phyloP scores from a whole-genome alignment of 768 basidiomycete genomes.

The Dioszegia hungarica region DNA sequence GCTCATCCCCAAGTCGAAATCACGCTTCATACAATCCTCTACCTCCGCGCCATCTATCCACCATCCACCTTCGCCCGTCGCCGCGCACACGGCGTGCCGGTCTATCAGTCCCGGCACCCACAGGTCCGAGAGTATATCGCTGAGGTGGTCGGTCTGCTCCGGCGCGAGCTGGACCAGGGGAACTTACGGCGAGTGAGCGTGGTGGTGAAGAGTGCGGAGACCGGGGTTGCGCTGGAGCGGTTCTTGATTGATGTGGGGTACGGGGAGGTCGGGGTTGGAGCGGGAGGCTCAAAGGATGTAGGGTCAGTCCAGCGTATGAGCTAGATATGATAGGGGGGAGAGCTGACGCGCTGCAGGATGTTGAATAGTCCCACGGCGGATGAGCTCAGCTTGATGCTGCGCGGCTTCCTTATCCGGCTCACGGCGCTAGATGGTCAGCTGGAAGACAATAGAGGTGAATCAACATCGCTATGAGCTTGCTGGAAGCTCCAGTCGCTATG shows the following conservation, averaged over 20 bases:
- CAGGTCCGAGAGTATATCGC: constrained; percentile 81
- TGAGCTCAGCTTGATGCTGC: constrained; percentile 38
- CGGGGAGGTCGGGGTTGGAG: constrained; percentile 16
- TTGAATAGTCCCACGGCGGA: constrained; percentile 32
- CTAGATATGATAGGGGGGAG: constrained; percentile 26
- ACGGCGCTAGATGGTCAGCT: constrained; percentile 40
- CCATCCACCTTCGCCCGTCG: constrained; percentile 77
- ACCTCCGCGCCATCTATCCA: constrained; percentile 85
- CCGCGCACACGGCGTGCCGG: constrained; percentile 83
- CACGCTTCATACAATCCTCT: constrained; percentile 85
- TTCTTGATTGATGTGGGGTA: constrained; percentile 82
- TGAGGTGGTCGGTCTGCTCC: constrained; percentile 75
- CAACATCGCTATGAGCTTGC: too few relatives aligned
- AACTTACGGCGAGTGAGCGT: constrained; percentile 60
- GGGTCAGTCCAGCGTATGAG: neutral
- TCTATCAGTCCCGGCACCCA: constrained; percentile 89
- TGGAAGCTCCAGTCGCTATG: too few relatives aligned
- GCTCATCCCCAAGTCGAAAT: constrained; percentile 69
- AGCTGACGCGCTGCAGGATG: constrained; percentile 52
- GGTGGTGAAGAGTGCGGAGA: constrained; percentile 69
- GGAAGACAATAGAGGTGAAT: constrained; percentile 30
- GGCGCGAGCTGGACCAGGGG: constrained; percentile 69
- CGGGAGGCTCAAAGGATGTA: neutral
- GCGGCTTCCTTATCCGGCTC: constrained; percentile 42
- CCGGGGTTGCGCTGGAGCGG: constrained; percentile 76